A percentile compares a stretch with the other conserved stretches of the same genome.
Conservation (phyloP, 2,329 filamentous ascomycete genomes). For the Fragosphaeria purpurea region DNA sequence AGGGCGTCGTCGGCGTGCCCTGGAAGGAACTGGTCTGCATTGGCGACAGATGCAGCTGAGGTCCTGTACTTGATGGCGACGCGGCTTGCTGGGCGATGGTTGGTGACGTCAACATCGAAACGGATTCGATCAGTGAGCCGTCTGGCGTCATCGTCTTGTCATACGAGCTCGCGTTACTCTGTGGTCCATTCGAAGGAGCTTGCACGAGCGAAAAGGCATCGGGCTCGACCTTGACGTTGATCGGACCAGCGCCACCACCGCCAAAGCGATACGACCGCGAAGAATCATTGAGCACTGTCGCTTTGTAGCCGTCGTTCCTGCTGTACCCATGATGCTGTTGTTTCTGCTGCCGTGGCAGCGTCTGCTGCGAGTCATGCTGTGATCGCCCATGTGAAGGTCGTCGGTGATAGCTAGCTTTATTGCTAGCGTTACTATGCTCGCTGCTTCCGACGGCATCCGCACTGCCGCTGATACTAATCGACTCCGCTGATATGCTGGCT, state of each 20-base stretch:
- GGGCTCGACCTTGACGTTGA: conserved; percentile 27
- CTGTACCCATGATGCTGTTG: conserved; percentile 3
- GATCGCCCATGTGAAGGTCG: no score
- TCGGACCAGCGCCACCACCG: conserved; percentile 8
- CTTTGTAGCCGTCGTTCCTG: conserved; percentile 1
- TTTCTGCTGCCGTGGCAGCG: conserved; percentile 12
- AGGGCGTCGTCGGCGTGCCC: conserved; percentile 8
- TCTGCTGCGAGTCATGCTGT: no score
- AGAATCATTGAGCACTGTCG: background rate
- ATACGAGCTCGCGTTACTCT: conserved; percentile 28
- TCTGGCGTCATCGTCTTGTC: conserved; percentile 18
- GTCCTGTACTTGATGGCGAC: background rate
- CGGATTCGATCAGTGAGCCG: conserved; percentile 24
- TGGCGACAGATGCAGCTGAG: conserved; percentile 3
- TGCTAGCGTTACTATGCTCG: no score
- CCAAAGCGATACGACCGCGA: conserved; percentile 17
- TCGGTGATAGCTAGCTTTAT: no score
- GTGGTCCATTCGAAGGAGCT: conserved; percentile 29
- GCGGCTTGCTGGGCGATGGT: conserved; percentile 12
- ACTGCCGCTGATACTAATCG: background rate
- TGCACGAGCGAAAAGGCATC: conserved; percentile 30
- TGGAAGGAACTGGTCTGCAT: conserved; percentile 5
- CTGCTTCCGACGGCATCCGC: background rate
- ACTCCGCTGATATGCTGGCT: conserved; percentile 12
- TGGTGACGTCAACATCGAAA: conserved; percentile 34